Percentiles rank a stretch among this genome's conserved stretches.
Evolutionary conservation across 345 rosid species (phyloP).

Genomic region (Xanthoceras sorbifolium): DNA sequence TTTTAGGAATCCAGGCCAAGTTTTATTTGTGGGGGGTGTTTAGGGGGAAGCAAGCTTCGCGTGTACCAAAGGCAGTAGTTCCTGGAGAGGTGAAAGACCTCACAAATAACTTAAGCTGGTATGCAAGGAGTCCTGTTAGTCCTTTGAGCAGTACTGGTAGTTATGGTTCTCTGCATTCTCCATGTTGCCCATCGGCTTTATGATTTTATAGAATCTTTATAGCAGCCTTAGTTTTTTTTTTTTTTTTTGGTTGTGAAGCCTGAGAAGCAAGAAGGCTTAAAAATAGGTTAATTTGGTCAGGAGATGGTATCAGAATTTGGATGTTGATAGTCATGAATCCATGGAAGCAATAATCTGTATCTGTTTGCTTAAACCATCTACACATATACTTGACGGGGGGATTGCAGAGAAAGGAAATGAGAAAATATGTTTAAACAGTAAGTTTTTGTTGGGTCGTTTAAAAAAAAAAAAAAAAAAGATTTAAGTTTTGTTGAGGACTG

Average conservation of each 20-base stretch:
- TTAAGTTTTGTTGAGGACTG: no score
- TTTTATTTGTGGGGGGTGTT: conserved; percentile 76
- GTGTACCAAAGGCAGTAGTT: conserved; percentile 2
- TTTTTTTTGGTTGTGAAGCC: neutral
- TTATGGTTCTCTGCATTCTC: neutral
- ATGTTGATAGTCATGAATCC: neutral
- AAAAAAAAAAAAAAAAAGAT: no score
- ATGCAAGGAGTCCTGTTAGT: neutral
- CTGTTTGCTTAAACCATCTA: neutral
- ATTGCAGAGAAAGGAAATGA: neutral
- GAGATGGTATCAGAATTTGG: neutral
- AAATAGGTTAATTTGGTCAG: neutral
- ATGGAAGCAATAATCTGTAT: neutral
- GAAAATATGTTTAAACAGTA: neutral
- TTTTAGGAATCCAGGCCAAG: conserved; percentile 56
- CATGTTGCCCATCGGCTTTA: neutral
- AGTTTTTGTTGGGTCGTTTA: no score
- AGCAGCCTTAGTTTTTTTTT: neutral
- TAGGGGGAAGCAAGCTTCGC: conserved; percentile 41
- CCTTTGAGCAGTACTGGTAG: conserved; percentile 12
- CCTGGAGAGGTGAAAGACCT: conserved; percentile 17
- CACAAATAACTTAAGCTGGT: neutral
- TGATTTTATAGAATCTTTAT: conserved; percentile 6
- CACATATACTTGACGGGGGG: neutral
- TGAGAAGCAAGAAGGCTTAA: neutral